phyloP scores from a whole-genome alignment of 495 filamentous ascomycete species.

The Daldinia grandis region DNA sequence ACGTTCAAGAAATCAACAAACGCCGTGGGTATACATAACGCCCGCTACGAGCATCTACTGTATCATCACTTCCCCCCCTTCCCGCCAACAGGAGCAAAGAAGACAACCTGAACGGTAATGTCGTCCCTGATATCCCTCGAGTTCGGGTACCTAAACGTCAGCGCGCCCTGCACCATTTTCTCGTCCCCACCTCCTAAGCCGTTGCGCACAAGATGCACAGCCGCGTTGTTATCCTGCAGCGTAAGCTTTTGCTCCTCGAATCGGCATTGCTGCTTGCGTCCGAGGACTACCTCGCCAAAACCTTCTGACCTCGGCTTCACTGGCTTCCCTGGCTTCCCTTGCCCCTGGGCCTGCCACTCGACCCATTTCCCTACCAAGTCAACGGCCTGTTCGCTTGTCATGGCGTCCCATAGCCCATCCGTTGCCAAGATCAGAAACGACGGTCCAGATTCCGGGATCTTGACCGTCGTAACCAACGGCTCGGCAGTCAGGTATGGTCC shows the following conservation, averaged over 20 bases:
- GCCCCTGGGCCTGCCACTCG: slow-evolving; percentile 43
- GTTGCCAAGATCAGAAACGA: slow-evolving; percentile 71
- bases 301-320: not conserved
- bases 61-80: not conserved
- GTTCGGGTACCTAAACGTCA: slow-evolving; percentile 60
- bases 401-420: slow-evolving; percentile 71
- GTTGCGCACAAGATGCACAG: slow-evolving; percentile 69
- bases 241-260: slow-evolving; percentile 40
- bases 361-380: slow-evolving; percentile 65
- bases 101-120: slow-evolving; percentile 70
- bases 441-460: slow-evolving; percentile 51
- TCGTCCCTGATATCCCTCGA: slow-evolving; percentile 63
- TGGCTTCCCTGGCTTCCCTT: slow-evolving; percentile 19
- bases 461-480: slow-evolving; percentile 66
- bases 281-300: slow-evolving; percentile 36
- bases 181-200: slow-evolving; percentile 67
- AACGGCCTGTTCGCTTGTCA: slow-evolving; percentile 68
- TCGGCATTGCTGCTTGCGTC: slow-evolving; percentile 34
- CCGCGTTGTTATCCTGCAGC: slow-evolving; percentile 67
- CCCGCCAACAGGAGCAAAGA: slow-evolving; percentile 53
- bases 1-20: not conserved
- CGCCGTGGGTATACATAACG: slow-evolving; percentile 8
- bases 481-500: slow-evolving; percentile 74
- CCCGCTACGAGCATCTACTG: not conserved
- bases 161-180: slow-evolving; percentile 61